phyloP scores from a whole-genome alignment of 1,284 basidiomycete genomes.

The Ganoderma resinaceum region DNA sequence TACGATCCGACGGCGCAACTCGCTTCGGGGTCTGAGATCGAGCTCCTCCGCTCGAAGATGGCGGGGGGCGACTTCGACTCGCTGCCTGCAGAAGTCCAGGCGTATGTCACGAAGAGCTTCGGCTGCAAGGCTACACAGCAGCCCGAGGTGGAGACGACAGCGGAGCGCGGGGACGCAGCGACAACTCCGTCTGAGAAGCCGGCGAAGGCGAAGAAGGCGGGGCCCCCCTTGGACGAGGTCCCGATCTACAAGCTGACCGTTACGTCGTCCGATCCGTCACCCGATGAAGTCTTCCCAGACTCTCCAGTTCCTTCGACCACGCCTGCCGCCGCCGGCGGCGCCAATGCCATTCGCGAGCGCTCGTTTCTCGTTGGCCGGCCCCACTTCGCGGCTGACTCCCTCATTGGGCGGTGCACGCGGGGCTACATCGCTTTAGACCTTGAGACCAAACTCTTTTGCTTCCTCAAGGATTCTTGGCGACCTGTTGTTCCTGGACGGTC shows the following conservation, averaged over 20 bases:
- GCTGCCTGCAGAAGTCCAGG: not conserved
- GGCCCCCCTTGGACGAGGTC: not conserved
- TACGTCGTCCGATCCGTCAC: not conserved
- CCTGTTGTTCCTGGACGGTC: slow-evolving; percentile 7
- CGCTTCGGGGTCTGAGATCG: not conserved
- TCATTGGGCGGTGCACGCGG: slow-evolving; percentile 13
- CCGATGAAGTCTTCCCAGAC: not conserved
- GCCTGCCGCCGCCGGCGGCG: not conserved
- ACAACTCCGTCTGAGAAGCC: not conserved
- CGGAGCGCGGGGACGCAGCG: not conserved
- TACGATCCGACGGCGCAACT: slow-evolving; percentile 22
- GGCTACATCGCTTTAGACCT: not conserved
- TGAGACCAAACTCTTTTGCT: not conserved
- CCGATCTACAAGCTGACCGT: slow-evolving; percentile 5
- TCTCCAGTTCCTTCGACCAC: not conserved
- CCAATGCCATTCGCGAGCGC: not conserved
- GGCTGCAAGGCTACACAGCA: not conserved
- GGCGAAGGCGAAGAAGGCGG: not conserved
- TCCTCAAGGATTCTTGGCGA: slow-evolving; percentile 22
- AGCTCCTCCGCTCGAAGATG: not conserved
- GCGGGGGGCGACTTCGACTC: no score
- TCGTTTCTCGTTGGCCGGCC: slow-evolving; percentile 13
- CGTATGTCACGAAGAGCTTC: not conserved
- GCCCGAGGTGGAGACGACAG: not conserved
- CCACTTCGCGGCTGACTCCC: slow-evolving; percentile 6